phyloP scores from a whole-genome alignment of 2,329 filamentous ascomycete species.

The Immersiporthe knoxdaviesiana region DNA sequence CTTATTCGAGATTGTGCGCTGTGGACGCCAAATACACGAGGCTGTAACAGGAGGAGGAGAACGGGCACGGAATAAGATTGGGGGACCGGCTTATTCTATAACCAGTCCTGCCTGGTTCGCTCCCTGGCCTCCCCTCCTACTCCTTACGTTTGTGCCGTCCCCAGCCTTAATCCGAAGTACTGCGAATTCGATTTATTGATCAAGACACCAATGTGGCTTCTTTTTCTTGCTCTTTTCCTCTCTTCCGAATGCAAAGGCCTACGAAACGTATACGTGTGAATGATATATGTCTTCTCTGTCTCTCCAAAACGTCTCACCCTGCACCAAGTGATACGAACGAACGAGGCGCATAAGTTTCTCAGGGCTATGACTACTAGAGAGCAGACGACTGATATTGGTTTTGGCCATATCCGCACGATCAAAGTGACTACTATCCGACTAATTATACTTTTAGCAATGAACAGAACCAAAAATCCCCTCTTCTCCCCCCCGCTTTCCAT shows the following conservation, averaged over 20 bases:
- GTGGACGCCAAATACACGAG: slow-evolving; percentile 3
- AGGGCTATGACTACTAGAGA: neutral
- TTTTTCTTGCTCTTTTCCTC: no score
- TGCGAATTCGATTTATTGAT: slow-evolving; percentile 16
- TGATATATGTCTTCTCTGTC: neutral
- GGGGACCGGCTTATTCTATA: neutral
- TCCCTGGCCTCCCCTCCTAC: no score
- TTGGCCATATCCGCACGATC: neutral
- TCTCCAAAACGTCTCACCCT: neutral
- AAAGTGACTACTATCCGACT: neutral
- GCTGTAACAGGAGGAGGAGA: slow-evolving; percentile 1
- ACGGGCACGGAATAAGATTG: slow-evolving; percentile 4
- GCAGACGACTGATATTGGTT: neutral
- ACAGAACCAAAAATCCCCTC: neutral
- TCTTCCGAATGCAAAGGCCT: neutral
- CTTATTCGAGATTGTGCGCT: slow-evolving; percentile 1
- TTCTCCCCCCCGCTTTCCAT: neutral
- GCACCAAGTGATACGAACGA: neutral
- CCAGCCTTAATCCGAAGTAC: slow-evolving; percentile 10
- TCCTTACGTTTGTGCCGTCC: slow-evolving; percentile 1
- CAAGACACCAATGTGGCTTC: neutral
- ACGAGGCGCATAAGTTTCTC: neutral
- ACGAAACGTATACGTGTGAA: no score
- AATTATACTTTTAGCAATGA: neutral
- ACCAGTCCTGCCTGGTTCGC: slow-evolving; percentile 8